These are phyloP conservation scores for Cenchrus purpureus DNA, from an alignment of 176 grass and related monocot species.

Conservation along the genomic window DNA sequence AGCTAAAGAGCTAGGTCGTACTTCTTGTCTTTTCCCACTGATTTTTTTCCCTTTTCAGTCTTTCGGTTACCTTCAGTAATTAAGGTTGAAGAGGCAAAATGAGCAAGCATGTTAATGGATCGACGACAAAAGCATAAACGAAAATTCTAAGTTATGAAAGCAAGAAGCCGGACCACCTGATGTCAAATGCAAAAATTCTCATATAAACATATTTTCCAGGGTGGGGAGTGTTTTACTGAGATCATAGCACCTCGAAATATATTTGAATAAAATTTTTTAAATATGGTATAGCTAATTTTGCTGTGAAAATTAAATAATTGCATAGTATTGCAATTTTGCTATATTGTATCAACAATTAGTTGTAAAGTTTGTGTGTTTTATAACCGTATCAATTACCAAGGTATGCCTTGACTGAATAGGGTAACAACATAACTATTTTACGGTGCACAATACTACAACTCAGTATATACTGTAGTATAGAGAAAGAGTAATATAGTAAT, in stretches of 20 bases:
- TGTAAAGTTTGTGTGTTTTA: too few species aligned
- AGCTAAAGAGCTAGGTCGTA: not conserved
- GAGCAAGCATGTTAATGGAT: not conserved
- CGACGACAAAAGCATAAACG: not conserved
- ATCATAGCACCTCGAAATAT: not conserved
- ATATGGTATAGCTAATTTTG: not conserved
- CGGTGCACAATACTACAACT: too few species aligned
- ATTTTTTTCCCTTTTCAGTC: not conserved
- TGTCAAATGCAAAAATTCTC: not conserved
- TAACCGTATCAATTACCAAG: not conserved
- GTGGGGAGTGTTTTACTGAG: not conserved
- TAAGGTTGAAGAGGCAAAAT: not conserved
- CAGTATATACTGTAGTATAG: too few species aligned
- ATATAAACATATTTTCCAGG: not conserved
- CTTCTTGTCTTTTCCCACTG: not conserved
- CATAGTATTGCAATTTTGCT: not conserved
- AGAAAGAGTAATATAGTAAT: too few species aligned
- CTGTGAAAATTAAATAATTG: not conserved
- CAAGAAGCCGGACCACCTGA: not conserved
- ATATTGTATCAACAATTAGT: not conserved
- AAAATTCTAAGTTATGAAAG: not conserved
- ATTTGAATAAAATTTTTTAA: not conserved
- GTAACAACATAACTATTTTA: too few species aligned
- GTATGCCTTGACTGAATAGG: not conserved
- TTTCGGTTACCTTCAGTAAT: not conserved